Conservation (phyloP, 805 yeast species). For the Monosporozyma solicola region DNA sequence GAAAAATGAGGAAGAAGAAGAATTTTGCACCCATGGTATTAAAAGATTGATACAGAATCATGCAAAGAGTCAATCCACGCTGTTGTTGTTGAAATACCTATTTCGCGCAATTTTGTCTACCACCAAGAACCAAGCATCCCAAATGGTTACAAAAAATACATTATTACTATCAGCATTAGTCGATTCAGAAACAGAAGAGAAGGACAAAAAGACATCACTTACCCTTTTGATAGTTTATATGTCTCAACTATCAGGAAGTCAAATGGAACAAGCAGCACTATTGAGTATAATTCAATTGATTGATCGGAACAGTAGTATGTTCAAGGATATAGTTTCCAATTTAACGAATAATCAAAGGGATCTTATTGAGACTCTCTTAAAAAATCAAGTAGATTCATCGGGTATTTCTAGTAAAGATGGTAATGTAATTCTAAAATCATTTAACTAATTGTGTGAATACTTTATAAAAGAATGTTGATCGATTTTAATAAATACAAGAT, state of each 20-base stretch:
- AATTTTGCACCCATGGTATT: conserved; percentile 51
- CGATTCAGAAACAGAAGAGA: not conserved
- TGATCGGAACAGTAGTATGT: not conserved
- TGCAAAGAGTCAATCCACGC: not conserved
- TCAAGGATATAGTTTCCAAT: not conserved
- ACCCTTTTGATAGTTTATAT: not conserved
- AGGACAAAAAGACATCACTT: not conserved
- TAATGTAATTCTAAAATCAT: not conserved
- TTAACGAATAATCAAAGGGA: not conserved
- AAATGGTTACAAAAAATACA: not conserved
- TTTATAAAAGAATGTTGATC: not conserved
- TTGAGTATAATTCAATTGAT: not conserved
- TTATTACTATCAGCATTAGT: not conserved
- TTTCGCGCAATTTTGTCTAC: not conserved
- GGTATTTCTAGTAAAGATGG: not conserved
- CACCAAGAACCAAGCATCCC: not conserved
- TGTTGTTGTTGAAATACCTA: not conserved
- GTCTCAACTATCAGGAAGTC: not conserved
- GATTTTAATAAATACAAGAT: not conserved
- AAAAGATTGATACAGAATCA: conserved; percentile 41
- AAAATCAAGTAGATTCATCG: conserved; percentile 27
- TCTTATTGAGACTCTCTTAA: conserved; percentile 15
- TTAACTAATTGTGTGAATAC: not conserved
- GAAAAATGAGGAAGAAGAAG: conserved; percentile 27
- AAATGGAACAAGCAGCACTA: not conserved